phyloP scores from a whole-genome alignment of 176 grass and related monocot genomes.

The Tillandsia fasciculata region DNA sequence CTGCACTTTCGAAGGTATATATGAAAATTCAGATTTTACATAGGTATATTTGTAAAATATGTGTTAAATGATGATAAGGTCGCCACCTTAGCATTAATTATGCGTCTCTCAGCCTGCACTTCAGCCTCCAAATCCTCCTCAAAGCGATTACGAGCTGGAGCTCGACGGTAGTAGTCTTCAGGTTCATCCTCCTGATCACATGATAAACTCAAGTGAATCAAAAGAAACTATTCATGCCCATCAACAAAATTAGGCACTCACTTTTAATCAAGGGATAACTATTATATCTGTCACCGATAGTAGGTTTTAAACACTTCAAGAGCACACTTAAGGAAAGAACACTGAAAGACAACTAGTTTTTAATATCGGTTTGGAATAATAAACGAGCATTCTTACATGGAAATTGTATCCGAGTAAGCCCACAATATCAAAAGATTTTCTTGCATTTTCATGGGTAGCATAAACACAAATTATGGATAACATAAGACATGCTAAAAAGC shows the following conservation, averaged over 20 bases:
- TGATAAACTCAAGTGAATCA: slow-evolving; percentile 7
- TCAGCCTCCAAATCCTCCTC: slow-evolving; percentile 79
- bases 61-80: background rate
- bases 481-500: slow-evolving; percentile 17
- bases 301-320: too few relatives aligned
- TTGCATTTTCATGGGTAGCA: too few relatives aligned
- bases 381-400: background rate
- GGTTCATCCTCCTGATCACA: slow-evolving; percentile 65
- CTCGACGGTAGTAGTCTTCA: slow-evolving; percentile 54
- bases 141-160: slow-evolving; percentile 45
- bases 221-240: too few relatives aligned
- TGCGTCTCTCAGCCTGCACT: slow-evolving; percentile 50
- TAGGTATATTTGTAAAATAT: too few relatives aligned
- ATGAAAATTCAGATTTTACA: background rate
- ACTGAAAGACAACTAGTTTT: too few relatives aligned
- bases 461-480: background rate
- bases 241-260: too few relatives aligned
- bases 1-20: too few relatives aligned
- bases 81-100: slow-evolving; percentile 66
- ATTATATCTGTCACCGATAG: too few relatives aligned
- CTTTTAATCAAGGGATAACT: too few relatives aligned
- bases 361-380: background rate
- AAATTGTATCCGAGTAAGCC: slow-evolving; percentile 10
- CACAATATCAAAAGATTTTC: background rate
- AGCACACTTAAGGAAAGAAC: too few relatives aligned